Evolutionary conservation across 2,329 filamentous ascomycete species (phyloP), one percentile per base, ranked within the genome.

Genomic region (Magnaporthiopsis poae): DNA sequence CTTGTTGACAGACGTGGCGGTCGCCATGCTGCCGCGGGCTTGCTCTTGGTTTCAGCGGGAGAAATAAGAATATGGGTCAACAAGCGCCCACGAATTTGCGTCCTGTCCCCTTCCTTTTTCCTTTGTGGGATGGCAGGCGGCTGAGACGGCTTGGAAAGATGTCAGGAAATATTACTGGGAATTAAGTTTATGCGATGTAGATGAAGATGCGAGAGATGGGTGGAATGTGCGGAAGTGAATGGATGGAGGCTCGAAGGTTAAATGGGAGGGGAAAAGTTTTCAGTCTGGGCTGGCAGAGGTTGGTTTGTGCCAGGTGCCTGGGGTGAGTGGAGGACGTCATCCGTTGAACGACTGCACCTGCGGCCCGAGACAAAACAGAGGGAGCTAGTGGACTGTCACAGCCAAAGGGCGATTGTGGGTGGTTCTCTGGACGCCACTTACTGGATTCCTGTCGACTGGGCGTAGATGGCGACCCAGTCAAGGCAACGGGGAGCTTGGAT

Each of bases 1-100:
- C 72, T 84, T 86, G 78, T 95, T 93, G 74, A 94, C 89, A 27
- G 62, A 64, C 25, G 62, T 56, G 46, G 46, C 46, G 46, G 46
- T 56, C 46, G 46, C 46, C 46, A 56, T 56, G 46, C 46, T 56
- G 46, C 46, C 21, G 46, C 18, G 46, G 18, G 46, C 46, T 52
- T 18, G 18, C 21, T 21, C 18, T 21, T 52, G 18, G 18, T 21
- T 52, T 52, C 46, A 52, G 46, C 46, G 21, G 46, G 46, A 21
- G 46, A 8, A 21, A 5, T 13, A 52, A 52, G 46, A 25, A 21
- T 56, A 9, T 56, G 46, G 8, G 9, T n/a, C 9, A 25, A 56
- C 9, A n/a, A 21, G 46, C 18, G 21, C 18, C 46, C 46, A 56
- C 46, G 46, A 4, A n/a, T n/a, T 2, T 56, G 21, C 8, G 5